Evolutionary conservation across 1,284 basidiomycete species (phyloP), one percentile per base, ranked within the genome.

Genomic region (Ganoderma leucocontextum): DNA sequence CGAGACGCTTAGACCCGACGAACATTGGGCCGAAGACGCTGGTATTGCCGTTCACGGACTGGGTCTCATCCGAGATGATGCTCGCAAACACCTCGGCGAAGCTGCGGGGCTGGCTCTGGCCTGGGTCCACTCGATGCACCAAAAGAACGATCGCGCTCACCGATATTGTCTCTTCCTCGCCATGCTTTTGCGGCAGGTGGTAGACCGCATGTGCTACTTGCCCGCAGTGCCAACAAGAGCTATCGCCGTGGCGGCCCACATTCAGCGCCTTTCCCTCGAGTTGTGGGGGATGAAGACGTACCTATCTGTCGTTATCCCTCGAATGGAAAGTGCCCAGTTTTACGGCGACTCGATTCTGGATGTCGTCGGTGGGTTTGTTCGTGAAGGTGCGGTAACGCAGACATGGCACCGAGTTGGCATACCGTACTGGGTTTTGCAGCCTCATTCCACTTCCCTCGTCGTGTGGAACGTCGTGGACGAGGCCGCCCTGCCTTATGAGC

Each of bases 361-460:
- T 15, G 66, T 67, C 10, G n/a, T 67, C 12, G 66, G 66, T 15
- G 53, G 47, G 0, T 63, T 67, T 19, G 55, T 60, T 17, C 19
- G 36, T 0, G 58, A 63, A 7, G 66, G 25, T 2, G 9, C 66
- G 8, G 58, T 33, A 9, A 47, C 61, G 15, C 55, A 59, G 12
- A 63, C 4, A 12, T 39, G 29, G 6, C 9, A 4, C 7, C 52
- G 57, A 0, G 57, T 67, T 12, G 62, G 66, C 0, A 6, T 67
- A 8, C 66, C 66, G 2, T 29, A n/a, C 35, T 67, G 66, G 66
- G 33, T 63, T 29, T 3, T 67, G 2, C 66, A 64, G 19, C 59
- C 62, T 3, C 58, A 60, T 10, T 60, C 66, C 7, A 12, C 4
- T 7, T 17, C 44, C 4, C n/a, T 67, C 3, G 29, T 19, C 1